Conservation (phyloP, 225 moss, liverwort and hornwort species). For the Marchantia polymorpha region DNA sequence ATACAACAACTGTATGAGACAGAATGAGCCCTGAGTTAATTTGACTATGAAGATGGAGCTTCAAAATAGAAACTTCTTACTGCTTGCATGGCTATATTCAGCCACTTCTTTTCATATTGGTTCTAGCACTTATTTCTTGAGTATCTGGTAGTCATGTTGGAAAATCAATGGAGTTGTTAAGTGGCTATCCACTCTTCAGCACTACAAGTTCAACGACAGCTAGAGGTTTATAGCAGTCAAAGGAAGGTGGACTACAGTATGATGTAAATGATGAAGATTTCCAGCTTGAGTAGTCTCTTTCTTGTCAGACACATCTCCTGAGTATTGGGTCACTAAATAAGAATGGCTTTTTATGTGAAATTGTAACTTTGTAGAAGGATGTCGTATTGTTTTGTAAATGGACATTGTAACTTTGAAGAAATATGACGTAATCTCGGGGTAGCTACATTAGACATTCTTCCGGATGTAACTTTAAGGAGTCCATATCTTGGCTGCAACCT, state of each 20-base stretch:
- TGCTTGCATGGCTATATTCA: constrained; percentile 42
- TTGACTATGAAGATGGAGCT: constrained; percentile 76
- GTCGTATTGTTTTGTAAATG: too few relatives aligned
- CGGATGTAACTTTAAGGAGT: constrained; percentile 54
- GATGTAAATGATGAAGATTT: constrained; percentile 15
- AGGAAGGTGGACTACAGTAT: not conserved
- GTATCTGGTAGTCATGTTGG: constrained; percentile 28
- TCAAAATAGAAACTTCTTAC: constrained; percentile 63
- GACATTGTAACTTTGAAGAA: too few relatives aligned
- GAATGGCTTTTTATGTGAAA: constrained; percentile 46
- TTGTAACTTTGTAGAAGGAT: constrained; percentile 45
- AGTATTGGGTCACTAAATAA: constrained; percentile 69
- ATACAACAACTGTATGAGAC: not conserved
- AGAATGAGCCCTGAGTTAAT: not conserved
- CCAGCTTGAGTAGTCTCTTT: constrained; percentile 43
- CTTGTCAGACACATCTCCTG: constrained; percentile 65
- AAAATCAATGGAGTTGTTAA: constrained; percentile 38
- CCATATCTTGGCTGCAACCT: constrained; percentile 64
- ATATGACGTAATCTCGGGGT: constrained; percentile 55
- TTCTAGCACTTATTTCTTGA: constrained; percentile 30
- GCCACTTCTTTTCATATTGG: constrained; percentile 34
- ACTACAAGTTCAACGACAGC: constrained; percentile 6
- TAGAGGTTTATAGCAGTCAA: constrained; percentile 12
- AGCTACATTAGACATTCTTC: constrained; percentile 60
- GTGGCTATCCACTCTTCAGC: constrained; percentile 23